phyloP scores from a whole-genome alignment of 2,329 filamentous ascomycete species.

The Alternaria sp. region DNA sequence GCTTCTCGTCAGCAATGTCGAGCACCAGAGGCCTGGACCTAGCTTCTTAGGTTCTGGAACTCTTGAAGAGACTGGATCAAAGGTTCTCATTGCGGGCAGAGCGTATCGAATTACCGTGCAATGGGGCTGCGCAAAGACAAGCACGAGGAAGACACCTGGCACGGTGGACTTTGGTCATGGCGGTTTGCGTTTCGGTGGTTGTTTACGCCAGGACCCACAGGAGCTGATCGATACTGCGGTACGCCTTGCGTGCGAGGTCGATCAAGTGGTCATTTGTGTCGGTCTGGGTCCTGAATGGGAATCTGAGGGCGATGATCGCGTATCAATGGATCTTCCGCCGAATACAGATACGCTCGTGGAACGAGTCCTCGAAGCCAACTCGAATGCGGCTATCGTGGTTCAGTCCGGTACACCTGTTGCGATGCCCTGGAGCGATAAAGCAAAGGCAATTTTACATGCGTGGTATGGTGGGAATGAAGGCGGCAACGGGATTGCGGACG shows the following conservation, averaged over 20 bases:
- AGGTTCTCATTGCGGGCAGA: neutral
- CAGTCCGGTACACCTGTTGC: constrained; percentile 83
- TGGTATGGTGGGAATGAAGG: constrained; percentile 85
- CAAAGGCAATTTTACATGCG: constrained; percentile 78
- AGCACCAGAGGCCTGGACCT: neutral
- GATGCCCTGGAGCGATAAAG: constrained; percentile 75
- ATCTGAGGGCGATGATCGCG: constrained; percentile 69
- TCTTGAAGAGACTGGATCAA: neutral
- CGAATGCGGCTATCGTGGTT: constrained; percentile 77
- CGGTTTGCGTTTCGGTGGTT: neutral
- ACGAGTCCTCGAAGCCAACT: constrained; percentile 67
- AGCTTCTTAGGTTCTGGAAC: neutral
- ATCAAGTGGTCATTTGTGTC: neutral
- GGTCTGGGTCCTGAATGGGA: constrained; percentile 63
- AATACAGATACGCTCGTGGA: constrained; percentile 65
- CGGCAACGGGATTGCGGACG: constrained; percentile 77
- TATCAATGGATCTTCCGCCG: constrained; percentile 64
- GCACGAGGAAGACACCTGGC: neutral
- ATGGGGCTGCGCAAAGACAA: neutral
- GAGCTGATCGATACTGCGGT: constrained; percentile 31
- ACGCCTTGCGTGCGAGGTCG: neutral
- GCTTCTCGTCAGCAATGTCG: neutral
- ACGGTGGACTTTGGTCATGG: neutral
- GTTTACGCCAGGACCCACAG: constrained; percentile 37
- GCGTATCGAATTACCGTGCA: neutral